Evolutionary conservation across 2,329 filamentous ascomycete species (phyloP).

Genomic region (Xylariales sp.): DNA sequence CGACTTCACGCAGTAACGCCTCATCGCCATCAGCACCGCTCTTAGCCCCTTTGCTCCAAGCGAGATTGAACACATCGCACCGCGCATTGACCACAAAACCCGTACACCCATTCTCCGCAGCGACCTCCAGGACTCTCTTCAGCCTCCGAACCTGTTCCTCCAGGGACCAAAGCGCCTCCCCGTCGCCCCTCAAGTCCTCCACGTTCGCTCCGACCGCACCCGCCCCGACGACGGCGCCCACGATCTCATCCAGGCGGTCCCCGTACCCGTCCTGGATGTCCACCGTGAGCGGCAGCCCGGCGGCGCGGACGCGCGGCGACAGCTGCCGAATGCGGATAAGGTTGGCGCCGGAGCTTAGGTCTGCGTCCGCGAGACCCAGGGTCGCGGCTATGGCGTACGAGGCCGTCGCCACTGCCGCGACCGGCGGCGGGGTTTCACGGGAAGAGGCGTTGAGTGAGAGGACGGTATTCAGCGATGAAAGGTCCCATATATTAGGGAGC

Average conservation of each 20-base stretch:
- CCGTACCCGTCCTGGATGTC: constrained; percentile 30
- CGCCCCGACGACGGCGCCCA: constrained; percentile 10
- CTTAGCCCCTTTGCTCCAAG: background rate
- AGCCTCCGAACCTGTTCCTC: constrained; percentile 20
- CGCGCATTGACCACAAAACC: constrained; percentile 24
- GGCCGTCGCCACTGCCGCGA: constrained; percentile 21
- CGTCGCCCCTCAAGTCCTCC: constrained; percentile 17
- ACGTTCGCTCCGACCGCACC: constrained; percentile 25
- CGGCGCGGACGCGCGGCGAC: constrained; percentile 7
- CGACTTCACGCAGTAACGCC: background rate
- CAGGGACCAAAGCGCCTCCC: background rate
- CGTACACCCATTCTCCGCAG: constrained; percentile 2
- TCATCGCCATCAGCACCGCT: background rate
- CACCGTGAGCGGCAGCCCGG: constrained; percentile 9
- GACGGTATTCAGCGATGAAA: constrained; percentile 12
- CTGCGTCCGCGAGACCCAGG: constrained; percentile 12
- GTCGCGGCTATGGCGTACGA: constrained; percentile 24
- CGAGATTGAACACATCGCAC: constrained; percentile 17
- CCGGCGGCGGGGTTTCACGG: background rate
- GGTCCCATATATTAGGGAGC: constrained; percentile 22
- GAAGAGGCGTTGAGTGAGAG: constrained; percentile 19
- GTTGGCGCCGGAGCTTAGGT: constrained; percentile 13
- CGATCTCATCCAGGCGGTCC: constrained; percentile 1
- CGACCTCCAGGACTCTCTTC: background rate
- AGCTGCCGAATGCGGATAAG: constrained; percentile 17